Base-by-base conservation (phyloP, 139 green algal species). In the Tetraselmis chui region DNA sequence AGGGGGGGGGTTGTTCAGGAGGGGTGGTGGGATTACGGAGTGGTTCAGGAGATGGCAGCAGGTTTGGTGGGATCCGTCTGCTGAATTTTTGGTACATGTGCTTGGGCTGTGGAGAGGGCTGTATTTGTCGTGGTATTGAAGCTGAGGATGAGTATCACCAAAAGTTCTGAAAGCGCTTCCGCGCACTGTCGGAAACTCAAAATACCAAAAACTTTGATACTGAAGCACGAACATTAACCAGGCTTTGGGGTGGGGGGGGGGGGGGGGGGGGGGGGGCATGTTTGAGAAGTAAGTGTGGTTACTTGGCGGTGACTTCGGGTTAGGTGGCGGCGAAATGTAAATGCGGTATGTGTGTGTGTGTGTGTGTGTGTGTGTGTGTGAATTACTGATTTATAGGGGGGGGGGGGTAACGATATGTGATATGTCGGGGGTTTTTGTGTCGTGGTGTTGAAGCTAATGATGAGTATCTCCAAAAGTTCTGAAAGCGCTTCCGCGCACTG, bases 131-230 rank as follows among this genome's bases (percentile, higher is more conserved):
- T n/a, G n/a, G n/a, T n/a, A n/a, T 67, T 67, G 45, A 67, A 5
- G 45, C 45, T 18, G 18, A 67, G 45, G 45, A 67, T 67, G 45
- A 67, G 45, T 67, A 67, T 67, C 45, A 67, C 18, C 45, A 67
- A n/a, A n/a, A 18, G 45, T 67, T 5, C 45, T 18, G 45, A 18
- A 67, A 67, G 45, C 45, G 45, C 45, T n/a, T n/a, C n/a, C 45
- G 11, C 5, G 45, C 45, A 18, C 45, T 67, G 45, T 67, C 45
- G 45, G 45, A 67, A 67, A 67, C 5, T 67, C 5, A 67, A 5
- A 67, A 67, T 67, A 67, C 45, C 45, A 67, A 67, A 67, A 67
- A 67, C 45, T 67, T 67, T 67, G 45, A 67, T 67, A 67, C 45
- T 67, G 45, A 67, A 18, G 45, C 45, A 67, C 45, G 11, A 67